Base-by-base conservation (phyloP, 352 stramenopile genomes). In the Plasmopara halstedii region DNA sequence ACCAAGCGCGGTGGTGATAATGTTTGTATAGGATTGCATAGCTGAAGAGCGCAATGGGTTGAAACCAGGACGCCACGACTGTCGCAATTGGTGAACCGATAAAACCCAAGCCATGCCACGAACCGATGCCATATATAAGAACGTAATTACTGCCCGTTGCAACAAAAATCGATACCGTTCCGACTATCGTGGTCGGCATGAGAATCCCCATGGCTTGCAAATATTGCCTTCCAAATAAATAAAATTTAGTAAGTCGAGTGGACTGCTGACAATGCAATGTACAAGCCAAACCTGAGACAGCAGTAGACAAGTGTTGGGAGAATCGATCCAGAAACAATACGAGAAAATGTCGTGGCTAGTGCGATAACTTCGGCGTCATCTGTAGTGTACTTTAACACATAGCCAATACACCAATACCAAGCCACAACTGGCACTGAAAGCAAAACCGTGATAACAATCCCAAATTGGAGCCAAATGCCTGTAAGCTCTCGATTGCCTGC, bases 61-160 rank as follows among this genome's bases (percentile, higher is more conserved):
- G 79, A 53, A 86, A 90, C 69, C 74, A 87, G 20, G 69, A 80
- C 18, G 79, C 75, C n/a, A 88, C 41, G 10, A 88, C 79, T 0
- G 79, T 90, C 14, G 79, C 78, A 8, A 86, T 64, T 23, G 79
- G 75, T n/a, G 79, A 87, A n/a, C 79, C 79, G 22, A 85, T 42
- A 35, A 87, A 91, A n/a, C 79, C 76, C 20, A 91, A 46, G 0
- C 79, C 76, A 0, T 32, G 9, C 66, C 64, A 85, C 9, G 58
- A 48, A 8, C 60, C 70, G 27, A 76, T 48, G 18, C 75, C 75
- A 46, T 88, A 81, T 41, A 91, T 87, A 55, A 87, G 70, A 4
- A 86, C 31, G 42, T 79, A 87, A 47, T 91, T 91, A 36, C 62
- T 70, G 0, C 53, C 56, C 15, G 69, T 63, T 1, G 73, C 70